Conservation (phyloP, 164 flowering plant species). For the Pachysandra terminalis region DNA sequence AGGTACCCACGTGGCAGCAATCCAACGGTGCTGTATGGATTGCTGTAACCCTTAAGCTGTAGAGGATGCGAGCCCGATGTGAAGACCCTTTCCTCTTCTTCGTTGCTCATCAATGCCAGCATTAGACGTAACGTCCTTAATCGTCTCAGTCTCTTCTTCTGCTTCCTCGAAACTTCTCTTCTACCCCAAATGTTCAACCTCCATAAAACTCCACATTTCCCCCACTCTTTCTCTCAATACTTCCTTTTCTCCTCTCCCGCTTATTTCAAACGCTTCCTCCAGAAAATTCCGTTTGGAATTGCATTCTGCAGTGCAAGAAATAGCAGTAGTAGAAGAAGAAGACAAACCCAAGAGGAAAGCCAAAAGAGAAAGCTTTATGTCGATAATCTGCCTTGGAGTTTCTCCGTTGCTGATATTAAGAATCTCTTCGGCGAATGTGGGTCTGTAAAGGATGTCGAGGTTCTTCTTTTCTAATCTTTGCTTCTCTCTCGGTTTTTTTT, state of each 20-base stretch:
- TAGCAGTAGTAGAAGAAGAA: slow-evolving; percentile 19
- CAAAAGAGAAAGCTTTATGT: slow-evolving; percentile 64
- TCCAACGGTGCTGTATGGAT: no score
- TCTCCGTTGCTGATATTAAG: slow-evolving; percentile 54
- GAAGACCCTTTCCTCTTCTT: neutral
- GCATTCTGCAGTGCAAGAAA: slow-evolving; percentile 41
- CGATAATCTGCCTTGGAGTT: slow-evolving; percentile 62
- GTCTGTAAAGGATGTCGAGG: slow-evolving; percentile 73
- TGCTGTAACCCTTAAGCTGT: no score
- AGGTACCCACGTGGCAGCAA: no score
- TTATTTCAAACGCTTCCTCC: slow-evolving; percentile 4
- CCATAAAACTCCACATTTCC: slow-evolving; percentile 20
- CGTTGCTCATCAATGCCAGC: slow-evolving; percentile 34
- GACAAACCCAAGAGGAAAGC: slow-evolving; percentile 23
- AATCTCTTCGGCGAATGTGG: slow-evolving; percentile 68
- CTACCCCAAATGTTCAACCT: slow-evolving; percentile 11
- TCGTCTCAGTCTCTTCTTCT: slow-evolving; percentile 25
- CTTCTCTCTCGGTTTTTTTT: no score
- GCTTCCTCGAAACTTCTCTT: slow-evolving; percentile 21
- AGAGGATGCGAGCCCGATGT: no score
- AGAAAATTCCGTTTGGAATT: slow-evolving; percentile 23
- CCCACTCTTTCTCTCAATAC: slow-evolving; percentile 24
- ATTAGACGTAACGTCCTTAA: slow-evolving; percentile 32
- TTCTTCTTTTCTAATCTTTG: slow-evolving; percentile 13
- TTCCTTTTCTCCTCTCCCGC: slow-evolving; percentile 10